A percentile compares a stretch with the other conserved stretches of the same genome.
phyloP scores from a whole-genome alignment of 1,139 yeast genomes.

The Candida tetrigidarum region DNA sequence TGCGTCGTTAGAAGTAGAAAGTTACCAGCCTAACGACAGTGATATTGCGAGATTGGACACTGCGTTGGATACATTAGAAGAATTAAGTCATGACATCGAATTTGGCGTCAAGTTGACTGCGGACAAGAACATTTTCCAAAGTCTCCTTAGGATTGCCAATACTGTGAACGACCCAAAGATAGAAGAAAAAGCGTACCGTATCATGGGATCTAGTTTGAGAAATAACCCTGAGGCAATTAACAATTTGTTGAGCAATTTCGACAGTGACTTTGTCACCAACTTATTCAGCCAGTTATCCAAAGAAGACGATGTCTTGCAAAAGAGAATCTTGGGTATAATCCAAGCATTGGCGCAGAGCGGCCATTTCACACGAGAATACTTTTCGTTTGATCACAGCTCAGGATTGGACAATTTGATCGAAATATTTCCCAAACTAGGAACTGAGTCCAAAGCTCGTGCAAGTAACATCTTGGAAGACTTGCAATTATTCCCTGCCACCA shows the following conservation, averaged over 20 bases:
- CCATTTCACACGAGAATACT: slow-evolving; percentile 31
- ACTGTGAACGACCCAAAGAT: slow-evolving; percentile 19
- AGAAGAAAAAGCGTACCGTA: slow-evolving; percentile 52
- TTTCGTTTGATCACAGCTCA: slow-evolving; percentile 22
- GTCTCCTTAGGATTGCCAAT: slow-evolving; percentile 22
- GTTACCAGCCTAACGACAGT: slow-evolving; percentile 15
- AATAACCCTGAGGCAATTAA: slow-evolving; percentile 71
- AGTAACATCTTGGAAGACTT: slow-evolving; percentile 47
- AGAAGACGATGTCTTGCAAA: slow-evolving; percentile 38
- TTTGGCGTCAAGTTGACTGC: slow-evolving; percentile 52
- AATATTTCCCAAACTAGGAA: slow-evolving; percentile 32
- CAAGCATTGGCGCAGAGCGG: slow-evolving; percentile 43
- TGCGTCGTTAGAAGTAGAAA: slow-evolving; percentile 31
- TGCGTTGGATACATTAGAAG: slow-evolving; percentile 55
- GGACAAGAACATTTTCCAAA: slow-evolving; percentile 22
- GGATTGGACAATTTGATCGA: slow-evolving; percentile 32
- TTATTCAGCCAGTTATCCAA: slow-evolving; percentile 23
- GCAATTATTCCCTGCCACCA: slow-evolving; percentile 22
- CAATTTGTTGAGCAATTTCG: slow-evolving; percentile 22
- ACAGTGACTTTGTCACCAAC: slow-evolving; percentile 17
- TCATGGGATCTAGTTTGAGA: slow-evolving; percentile 62
- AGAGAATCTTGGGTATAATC: slow-evolving; percentile 52
- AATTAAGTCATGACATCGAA: slow-evolving; percentile 68
- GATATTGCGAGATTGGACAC: slow-evolving; percentile 21
- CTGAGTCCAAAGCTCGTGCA: slow-evolving; percentile 35